phyloP scores from a whole-genome alignment of 345 rosid genomes.

The Reutealis trisperma region DNA sequence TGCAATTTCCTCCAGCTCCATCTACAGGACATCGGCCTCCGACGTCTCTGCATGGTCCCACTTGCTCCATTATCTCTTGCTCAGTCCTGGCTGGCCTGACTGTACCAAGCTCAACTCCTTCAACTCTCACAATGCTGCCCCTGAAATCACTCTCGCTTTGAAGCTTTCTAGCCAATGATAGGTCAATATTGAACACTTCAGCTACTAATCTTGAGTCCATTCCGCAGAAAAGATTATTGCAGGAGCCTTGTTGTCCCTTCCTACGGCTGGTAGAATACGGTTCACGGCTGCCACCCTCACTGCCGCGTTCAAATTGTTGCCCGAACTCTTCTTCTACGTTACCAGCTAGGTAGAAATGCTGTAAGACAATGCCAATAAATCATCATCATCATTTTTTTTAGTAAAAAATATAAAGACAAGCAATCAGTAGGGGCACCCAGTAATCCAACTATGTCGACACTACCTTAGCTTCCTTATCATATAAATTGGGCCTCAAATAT shows the following conservation, averaged over 20 bases:
- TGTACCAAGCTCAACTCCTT: conserved; percentile 43
- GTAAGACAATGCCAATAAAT: neutral
- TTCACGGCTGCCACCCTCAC: neutral
- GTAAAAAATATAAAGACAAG: no score
- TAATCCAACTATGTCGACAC: no score
- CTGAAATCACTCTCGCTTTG: conserved; percentile 44
- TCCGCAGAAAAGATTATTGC: conserved; percentile 30
- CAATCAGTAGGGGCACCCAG: no score
- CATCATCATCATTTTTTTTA: no score
- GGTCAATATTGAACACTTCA: conserved; percentile 28
- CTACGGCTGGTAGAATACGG: neutral
- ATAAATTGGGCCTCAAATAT: no score
- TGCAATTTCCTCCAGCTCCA: no score
- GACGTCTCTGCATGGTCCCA: no score
- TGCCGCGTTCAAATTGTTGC: neutral
- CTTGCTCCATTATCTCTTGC: conserved; percentile 2
- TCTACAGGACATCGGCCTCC: no score
- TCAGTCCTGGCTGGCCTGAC: conserved; percentile 20
- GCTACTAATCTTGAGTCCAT: conserved; percentile 33
- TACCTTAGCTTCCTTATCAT: no score
- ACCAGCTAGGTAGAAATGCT: conserved; percentile 72
- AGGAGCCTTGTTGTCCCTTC: neutral
- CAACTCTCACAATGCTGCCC: conserved; percentile 62
- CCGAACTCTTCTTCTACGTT: conserved; percentile 49
- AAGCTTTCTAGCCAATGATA: conserved; percentile 40